These are phyloP conservation scores for Cryptosporidium felis DNA, from an alignment of 169 alveolate species.

Conservation along the genomic window DNA sequence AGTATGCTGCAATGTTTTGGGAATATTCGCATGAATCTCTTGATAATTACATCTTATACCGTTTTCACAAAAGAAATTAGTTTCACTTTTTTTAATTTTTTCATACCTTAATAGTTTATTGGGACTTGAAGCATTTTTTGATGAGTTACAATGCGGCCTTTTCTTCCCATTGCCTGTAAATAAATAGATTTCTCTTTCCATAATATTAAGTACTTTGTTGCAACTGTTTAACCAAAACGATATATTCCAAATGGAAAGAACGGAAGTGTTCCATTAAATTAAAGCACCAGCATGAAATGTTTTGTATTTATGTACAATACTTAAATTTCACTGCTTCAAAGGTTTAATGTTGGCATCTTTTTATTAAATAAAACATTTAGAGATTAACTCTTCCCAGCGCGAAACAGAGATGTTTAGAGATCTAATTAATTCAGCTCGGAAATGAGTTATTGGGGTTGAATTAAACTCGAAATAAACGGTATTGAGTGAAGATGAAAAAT, in stretches of 20 bases:
- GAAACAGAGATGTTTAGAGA: constrained; percentile 40
- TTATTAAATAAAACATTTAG: background rate
- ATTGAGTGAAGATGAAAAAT: too few relatives aligned
- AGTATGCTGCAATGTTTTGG: background rate
- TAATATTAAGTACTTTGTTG: too few relatives aligned
- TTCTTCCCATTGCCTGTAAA: background rate
- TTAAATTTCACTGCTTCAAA: too few relatives aligned
- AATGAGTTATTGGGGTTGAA: too few relatives aligned
- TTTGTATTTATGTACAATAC: too few relatives aligned
- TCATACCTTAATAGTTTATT: background rate
- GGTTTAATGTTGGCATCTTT: too few relatives aligned
- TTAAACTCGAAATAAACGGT: too few relatives aligned
- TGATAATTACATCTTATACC: background rate
- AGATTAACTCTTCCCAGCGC: constrained; percentile 31
- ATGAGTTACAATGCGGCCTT: background rate
- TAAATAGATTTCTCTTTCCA: background rate
- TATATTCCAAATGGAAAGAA: too few relatives aligned
- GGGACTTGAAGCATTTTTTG: background rate
- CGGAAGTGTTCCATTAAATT: too few relatives aligned
- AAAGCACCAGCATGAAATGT: too few relatives aligned
- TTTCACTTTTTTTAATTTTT: constrained; percentile 7
- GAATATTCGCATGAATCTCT: background rate
- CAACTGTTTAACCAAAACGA: too few relatives aligned
- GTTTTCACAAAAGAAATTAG: background rate
- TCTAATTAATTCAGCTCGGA: too few relatives aligned